These are phyloP conservation scores for Sporobolomyces phaffii DNA, from an alignment of 768 basidiomycete species.

Conservation along the genomic window DNA sequence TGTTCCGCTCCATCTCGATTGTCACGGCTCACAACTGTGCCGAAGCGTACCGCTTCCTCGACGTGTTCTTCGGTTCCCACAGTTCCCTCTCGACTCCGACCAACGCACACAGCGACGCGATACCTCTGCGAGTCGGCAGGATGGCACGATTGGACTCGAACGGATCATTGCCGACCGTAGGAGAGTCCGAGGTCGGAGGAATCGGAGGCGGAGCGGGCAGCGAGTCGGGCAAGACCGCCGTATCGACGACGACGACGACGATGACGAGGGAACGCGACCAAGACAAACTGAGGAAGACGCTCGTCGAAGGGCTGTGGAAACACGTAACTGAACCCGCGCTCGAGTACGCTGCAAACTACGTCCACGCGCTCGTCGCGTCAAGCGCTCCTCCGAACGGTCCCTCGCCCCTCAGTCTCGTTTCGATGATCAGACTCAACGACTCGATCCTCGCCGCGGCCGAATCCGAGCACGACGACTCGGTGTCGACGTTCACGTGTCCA, in stretches of 20 bases:
- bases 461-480: too few relatives aligned
- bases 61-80: slow-evolving; percentile 64
- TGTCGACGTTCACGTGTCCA: too few relatives aligned
- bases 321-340: slow-evolving; percentile 85
- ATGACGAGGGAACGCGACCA: too few relatives aligned
- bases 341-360: slow-evolving; percentile 71
- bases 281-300: slow-evolving; percentile 42
- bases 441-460: too few relatives aligned
- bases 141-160: slow-evolving; percentile 1
- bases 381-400: slow-evolving; percentile 58
- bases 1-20: slow-evolving; percentile 75
- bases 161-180: background rate
- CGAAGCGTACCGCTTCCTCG: slow-evolving; percentile 74
- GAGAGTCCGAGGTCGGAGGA: background rate
- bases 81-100: slow-evolving; percentile 16
- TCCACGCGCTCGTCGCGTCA: slow-evolving; percentile 62
- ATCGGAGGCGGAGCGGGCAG: background rate
- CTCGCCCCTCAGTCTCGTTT: slow-evolving; percentile 67
- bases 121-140: background rate
- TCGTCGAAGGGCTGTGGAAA: slow-evolving; percentile 70
- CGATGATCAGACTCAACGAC: slow-evolving; percentile 87
- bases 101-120: background rate
- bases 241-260: background rate
- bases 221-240: slow-evolving; percentile 5
- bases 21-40: slow-evolving; percentile 93